phyloP scores from a whole-genome alignment of 192 early-diverging fungal genomes.

The Rhizophagus clarus region DNA sequence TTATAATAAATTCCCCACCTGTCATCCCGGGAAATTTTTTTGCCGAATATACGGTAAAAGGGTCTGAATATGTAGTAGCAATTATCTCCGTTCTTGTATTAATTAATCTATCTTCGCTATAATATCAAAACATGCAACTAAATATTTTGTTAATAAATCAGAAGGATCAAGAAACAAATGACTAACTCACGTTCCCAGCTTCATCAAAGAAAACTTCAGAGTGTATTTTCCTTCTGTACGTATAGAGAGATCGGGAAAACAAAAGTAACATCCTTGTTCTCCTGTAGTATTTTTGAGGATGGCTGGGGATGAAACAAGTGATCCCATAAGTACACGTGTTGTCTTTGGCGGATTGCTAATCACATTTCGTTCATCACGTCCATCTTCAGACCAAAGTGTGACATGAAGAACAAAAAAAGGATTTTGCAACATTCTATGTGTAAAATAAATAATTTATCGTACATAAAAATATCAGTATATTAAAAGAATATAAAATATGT shows the following conservation, averaged over 20 bases:
- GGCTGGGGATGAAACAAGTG: conserved; percentile 61
- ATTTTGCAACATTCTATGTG: conserved; percentile 44
- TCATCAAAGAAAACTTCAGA: conserved; percentile 69
- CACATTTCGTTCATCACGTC: conserved; percentile 57
- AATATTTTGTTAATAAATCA: background rate
- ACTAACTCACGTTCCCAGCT: conserved; percentile 58
- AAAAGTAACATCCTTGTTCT: conserved; percentile 73
- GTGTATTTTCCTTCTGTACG: conserved; percentile 73
- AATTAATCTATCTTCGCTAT: conserved; percentile 50
- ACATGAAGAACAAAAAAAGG: conserved; percentile 65
- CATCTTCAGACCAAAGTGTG: conserved; percentile 63
- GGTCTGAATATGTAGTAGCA: conserved; percentile 59
- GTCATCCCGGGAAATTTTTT: conserved; percentile 88
- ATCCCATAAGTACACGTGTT: conserved; percentile 65
- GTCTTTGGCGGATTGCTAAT: conserved; percentile 63
- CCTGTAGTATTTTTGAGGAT: conserved; percentile 55
- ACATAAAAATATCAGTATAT: background rate
- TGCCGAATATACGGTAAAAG: conserved; percentile 78
- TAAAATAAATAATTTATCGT: background rate
- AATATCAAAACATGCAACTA: conserved; percentile 6
- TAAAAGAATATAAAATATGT: conserved; percentile 6
- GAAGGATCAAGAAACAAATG: background rate
- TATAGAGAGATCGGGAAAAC: conserved; percentile 77
- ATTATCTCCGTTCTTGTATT: conserved; percentile 55
- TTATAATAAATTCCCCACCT: conserved; percentile 43